A percentile compares a stretch with the other conserved stretches of the same genome.
These are phyloP conservation scores for Claviceps pazoutovae DNA, from an alignment of 2,329 filamentous ascomycete species.

Conservation along the genomic window DNA sequence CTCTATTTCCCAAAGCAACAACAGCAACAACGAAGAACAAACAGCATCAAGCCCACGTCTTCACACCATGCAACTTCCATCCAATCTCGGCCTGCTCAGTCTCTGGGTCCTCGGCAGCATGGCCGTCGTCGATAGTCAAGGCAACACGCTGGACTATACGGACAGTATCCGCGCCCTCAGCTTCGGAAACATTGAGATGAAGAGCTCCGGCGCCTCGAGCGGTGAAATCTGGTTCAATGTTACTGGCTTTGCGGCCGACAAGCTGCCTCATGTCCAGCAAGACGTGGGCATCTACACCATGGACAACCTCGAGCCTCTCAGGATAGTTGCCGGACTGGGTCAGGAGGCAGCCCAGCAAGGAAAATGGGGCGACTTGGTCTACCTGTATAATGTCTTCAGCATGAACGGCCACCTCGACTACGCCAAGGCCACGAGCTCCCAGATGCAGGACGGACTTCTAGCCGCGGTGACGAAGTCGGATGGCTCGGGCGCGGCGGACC, in stretches of 20 bases:
- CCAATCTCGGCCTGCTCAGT: background rate
- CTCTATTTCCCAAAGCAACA: too few relatives aligned
- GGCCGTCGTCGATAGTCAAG: background rate
- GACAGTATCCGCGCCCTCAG: background rate
- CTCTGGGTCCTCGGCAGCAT: background rate
- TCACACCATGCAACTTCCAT: background rate
- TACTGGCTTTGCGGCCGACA: background rate
- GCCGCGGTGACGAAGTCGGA: constrained; percentile 1
- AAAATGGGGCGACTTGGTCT: constrained; percentile 5
- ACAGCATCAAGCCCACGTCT: too few relatives aligned
- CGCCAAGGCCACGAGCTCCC: background rate
- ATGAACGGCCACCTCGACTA: constrained; percentile 6
- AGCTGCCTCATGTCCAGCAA: constrained; percentile 1
- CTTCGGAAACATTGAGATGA: background rate
- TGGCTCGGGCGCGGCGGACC: background rate
- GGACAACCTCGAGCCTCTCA: constrained; percentile 1
- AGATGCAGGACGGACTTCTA: constrained; percentile 3
- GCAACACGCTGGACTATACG: background rate
- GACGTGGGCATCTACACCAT: constrained; percentile 3
- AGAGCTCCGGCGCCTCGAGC: background rate
- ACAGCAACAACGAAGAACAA: too few relatives aligned
- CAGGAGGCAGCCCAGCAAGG: background rate
- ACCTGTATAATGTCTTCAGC: constrained; percentile 3
- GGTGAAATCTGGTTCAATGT: constrained; percentile 3
- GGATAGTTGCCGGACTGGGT: background rate